These are phyloP conservation scores for Myriosclerotinia scirpicola DNA, from an alignment of 2,329 filamentous ascomycete genomes.

Conservation along the genomic window DNA sequence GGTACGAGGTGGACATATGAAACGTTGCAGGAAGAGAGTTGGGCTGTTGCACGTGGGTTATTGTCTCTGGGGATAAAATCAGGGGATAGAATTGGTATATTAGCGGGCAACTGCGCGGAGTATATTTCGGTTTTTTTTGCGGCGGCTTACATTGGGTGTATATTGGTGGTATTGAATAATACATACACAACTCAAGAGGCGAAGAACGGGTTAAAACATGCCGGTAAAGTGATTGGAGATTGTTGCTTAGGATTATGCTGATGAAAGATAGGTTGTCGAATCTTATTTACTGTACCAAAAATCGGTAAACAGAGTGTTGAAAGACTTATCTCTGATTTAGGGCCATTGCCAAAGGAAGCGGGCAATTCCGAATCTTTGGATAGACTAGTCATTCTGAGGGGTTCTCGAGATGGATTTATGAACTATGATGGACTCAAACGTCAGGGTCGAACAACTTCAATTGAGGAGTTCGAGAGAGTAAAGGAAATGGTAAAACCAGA, in stretches of 20 bases:
- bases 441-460: constrained; percentile 51
- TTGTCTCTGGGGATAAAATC: constrained; percentile 43
- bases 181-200: constrained; percentile 76
- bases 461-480: constrained; percentile 51
- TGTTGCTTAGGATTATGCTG: constrained; percentile 58
- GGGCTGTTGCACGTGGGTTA: constrained; percentile 57
- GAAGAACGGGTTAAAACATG: constrained; percentile 57
- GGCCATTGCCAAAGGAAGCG: constrained; percentile 45
- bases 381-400: constrained; percentile 61
- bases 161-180: constrained; percentile 78
- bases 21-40: constrained; percentile 12
- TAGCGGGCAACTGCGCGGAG: constrained; percentile 33
- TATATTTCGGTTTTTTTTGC: constrained; percentile 37
- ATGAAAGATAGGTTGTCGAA: constrained; percentile 60
- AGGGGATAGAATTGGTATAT: constrained; percentile 32
- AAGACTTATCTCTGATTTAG: constrained; percentile 56
- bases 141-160: constrained; percentile 53
- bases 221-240: constrained; percentile 52
- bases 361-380: constrained; percentile 42
- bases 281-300: constrained; percentile 69
- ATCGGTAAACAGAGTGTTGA: constrained; percentile 67
- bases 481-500: constrained; percentile 59
- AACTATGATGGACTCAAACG: constrained; percentile 60
- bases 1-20: constrained; percentile 17
- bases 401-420: constrained; percentile 53